Evolutionary conservation across 139 green algal species (phyloP), one percentile per base, ranked within the genome.

Genomic region (Ettlia oleoabundans): DNA sequence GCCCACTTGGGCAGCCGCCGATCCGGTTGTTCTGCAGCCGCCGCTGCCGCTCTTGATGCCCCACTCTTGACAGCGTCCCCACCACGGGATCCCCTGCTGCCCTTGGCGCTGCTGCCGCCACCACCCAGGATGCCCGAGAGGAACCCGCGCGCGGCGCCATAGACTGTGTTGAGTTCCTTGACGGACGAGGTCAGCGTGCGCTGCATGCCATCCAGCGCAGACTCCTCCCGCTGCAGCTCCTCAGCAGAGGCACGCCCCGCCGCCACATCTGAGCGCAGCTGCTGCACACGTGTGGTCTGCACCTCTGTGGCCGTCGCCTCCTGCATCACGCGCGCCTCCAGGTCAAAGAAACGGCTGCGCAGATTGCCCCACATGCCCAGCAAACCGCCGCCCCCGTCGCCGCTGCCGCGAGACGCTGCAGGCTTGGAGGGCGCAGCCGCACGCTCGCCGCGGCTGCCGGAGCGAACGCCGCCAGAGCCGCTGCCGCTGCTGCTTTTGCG

Each of bases 271-370:
- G 13, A 33, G 64, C 84, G 35, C 78, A 91, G 80, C 65, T 74
- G 33, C 62, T 88, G 61, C 41, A 92, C 86, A 24, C 74, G 28
- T 1, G 55, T 71, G 1, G 89, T 91, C 82, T 91, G 86, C 24
- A 71, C 62, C 63, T 87, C 70, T 13, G 87, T 86, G 15, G 83
- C 88, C 1, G 47, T 74, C 6, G 76, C 71, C 87, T 92, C 83
- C 55, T 85, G 67, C 40, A 89, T 77, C 61, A 97, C 89, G 19
- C 89, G 80, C 3, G 91, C 88, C 84, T 97, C 93, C 61, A 97
- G 68, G 81, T 95, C 92, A 80, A 95, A 95, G 63, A 97, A 70
- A 37, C 40, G 47, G 13, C 9, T 28, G 18, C 67, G 52, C 32
- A 84, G 42, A 21, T 22, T 30, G 2, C 58, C 30, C 76, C 77